phyloP scores from a whole-genome alignment of 2,329 filamentous ascomycete species.

The Escovopsis sp. region DNA sequence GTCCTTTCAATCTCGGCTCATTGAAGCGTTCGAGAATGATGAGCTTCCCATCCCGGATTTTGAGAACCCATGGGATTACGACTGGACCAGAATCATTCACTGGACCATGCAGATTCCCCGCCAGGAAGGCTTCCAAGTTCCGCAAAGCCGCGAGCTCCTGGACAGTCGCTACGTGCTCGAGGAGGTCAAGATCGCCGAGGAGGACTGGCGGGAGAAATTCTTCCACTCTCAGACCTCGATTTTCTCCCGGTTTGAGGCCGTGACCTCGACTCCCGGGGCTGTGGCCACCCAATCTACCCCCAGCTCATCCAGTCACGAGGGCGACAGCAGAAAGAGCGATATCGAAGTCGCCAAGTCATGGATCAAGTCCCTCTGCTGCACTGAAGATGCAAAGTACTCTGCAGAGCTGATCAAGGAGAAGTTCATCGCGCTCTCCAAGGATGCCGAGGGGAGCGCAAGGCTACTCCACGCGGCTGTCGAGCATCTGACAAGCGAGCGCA shows the following conservation, averaged over 20 bases:
- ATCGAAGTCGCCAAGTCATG: conserved; percentile 39
- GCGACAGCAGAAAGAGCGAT: conserved; percentile 7
- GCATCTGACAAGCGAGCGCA: conserved; percentile 31
- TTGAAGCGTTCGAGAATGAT: conserved; percentile 49
- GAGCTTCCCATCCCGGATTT: conserved; percentile 49
- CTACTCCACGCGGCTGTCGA: conserved; percentile 34
- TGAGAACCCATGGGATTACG: conserved; percentile 46
- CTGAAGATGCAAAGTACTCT: conserved; percentile 33
- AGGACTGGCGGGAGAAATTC: conserved; percentile 42
- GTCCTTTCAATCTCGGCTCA: conserved; percentile 50
- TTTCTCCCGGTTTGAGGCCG: conserved; percentile 41
- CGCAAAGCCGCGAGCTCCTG: conserved; percentile 30
- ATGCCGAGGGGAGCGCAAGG: conserved; percentile 23
- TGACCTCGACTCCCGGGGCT: conserved; percentile 32
- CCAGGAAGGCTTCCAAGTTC: conserved; percentile 32
- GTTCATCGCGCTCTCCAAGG: conserved; percentile 33
- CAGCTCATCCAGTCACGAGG: conserved; percentile 3
- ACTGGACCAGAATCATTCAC: conserved; percentile 51
- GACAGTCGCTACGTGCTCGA: conserved; percentile 27
- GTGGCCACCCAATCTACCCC: conserved; percentile 9
- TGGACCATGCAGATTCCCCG: conserved; percentile 47
- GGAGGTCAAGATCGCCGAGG: conserved; percentile 15
- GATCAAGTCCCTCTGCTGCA: conserved; percentile 44
- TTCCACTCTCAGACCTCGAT: conserved; percentile 39
- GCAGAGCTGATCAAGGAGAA: conserved; percentile 33